Conservation (phyloP, 2,329 filamentous ascomycete genomes). For the Aspergillus glaucus region DNA sequence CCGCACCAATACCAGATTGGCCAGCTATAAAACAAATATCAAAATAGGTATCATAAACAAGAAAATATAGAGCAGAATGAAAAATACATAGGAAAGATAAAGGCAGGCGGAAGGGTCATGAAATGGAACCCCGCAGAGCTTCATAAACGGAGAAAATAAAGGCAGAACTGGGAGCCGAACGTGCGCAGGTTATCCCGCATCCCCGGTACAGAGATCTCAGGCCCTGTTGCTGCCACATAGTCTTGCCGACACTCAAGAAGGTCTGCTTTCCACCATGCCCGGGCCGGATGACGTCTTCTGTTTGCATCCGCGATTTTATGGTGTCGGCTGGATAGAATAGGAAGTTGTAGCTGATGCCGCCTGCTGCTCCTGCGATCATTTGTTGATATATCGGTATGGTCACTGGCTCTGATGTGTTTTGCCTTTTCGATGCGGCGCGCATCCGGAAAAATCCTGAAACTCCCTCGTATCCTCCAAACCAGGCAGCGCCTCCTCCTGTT, state of each 20-base stretch:
- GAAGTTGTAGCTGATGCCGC: conserved; percentile 94
- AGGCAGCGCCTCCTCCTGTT: conserved; percentile 85
- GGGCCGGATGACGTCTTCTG: conserved; percentile 54
- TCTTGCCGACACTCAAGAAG: conserved; percentile 65
- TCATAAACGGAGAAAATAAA: conserved; percentile 98
- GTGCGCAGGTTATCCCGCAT: conserved; percentile 84
- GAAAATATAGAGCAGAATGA: not conserved
- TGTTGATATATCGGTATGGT: conserved; percentile 78
- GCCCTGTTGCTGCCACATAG: conserved; percentile 77
- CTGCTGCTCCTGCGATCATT: conserved; percentile 76
- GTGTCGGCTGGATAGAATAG: conserved; percentile 96
- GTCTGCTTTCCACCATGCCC: conserved; percentile 51
- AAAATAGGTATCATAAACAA: conserved; percentile 13
- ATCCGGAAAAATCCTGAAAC: conserved; percentile 64
- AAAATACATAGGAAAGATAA: not conserved
- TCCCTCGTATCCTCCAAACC: conserved; percentile 90
- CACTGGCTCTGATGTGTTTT: conserved; percentile 26
- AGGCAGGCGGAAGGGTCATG: conserved; percentile 15
- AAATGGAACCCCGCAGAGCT: conserved; percentile 65
- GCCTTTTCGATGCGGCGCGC: conserved; percentile 16
- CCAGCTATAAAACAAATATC: conserved; percentile 6
- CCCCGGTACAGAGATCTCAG: conserved; percentile 83
- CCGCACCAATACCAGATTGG: conserved; percentile 13
- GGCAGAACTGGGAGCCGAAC: conserved; percentile 90
- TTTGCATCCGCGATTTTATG: conserved; percentile 96